Evolutionary conservation across 208 protist genomes (phyloP), one percentile per base, ranked within the genome.

Genomic region (Trypanosomatidae sp.): DNA sequence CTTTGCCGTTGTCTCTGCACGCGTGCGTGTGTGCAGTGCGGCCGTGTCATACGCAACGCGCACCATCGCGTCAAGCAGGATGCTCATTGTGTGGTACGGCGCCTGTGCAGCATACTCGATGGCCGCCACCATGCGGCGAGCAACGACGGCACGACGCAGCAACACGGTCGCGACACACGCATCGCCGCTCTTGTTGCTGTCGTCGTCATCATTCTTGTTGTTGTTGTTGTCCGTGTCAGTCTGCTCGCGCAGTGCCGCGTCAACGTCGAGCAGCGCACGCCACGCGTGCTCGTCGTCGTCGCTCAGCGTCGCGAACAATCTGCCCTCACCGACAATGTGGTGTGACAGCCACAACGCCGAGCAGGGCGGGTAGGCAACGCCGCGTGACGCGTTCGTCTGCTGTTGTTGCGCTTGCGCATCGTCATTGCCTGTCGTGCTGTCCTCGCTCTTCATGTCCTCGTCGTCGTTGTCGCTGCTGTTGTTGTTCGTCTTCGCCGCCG

Each of bases 51-150:
- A 72, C 16, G 80, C 80, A 7, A 79, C 24, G 23, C 20, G 45
- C 23, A 88, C 44, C 27, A 86, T 30, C 21, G 63, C 61, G 45
- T 92, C 82, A n/a, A 88, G 61, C 10, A 84, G 43, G n/a, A 88
- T 23, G 38, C 71, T 82, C 39, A 85, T 40, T 13, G 72, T 30
- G 54, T 92, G 77, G 18, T n/a, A n/a, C n/a, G 72, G 48, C 4
- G 65, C 61, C 2, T 54, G 56, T 13, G 64, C 25, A n/a, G 61
- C 49, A 56, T 88, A 74, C 13, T 86, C 71, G 21, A 92, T 45
- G 10, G 69, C 75, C 40, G 86, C 87, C 10, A 61, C 24, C 77
- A 86, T 88, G 15, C 74, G 66, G 24, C 48, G 15, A 0, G 71
- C 74, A 4, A 92, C 66, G 18, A 52, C 47, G 13, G 59, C 57